Conservation (phyloP, 2,329 filamentous ascomycete species). For the Fusarium chuoi region DNA sequence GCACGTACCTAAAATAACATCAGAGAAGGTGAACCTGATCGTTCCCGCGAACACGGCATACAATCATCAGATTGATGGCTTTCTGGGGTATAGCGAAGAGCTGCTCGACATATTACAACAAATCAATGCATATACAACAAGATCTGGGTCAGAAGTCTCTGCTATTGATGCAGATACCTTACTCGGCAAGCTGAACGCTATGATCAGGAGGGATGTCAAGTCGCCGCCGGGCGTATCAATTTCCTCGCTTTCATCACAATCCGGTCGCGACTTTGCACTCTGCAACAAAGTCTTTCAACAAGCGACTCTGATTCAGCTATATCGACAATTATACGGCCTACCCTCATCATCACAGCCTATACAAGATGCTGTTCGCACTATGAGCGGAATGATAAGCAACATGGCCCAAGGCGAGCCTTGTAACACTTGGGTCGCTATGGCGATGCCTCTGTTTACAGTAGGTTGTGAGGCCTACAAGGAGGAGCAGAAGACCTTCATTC, state of each 20-base stretch:
- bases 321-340: constrained; percentile 37
- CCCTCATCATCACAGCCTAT: constrained; percentile 32
- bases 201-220: constrained; percentile 40
- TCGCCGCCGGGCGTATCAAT: constrained; percentile 35
- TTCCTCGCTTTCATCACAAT: constrained; percentile 35
- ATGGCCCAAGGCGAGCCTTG: constrained; percentile 46
- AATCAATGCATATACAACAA: constrained; percentile 17
- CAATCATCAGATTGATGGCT: constrained; percentile 40
- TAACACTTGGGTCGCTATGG: constrained; percentile 47
- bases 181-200: constrained; percentile 37
- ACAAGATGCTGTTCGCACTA: constrained; percentile 27
- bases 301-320: constrained; percentile 41
- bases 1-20: constrained; percentile 26
- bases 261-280: constrained; percentile 39
- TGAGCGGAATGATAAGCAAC: constrained; percentile 38
- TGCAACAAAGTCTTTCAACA: constrained; percentile 45
- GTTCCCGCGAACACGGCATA: accelerated
- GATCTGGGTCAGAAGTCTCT: neutral
- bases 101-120: constrained; percentile 40
- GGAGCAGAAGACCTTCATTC: constrained; percentile 32
- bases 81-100: constrained; percentile 45
- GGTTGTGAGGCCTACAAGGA: constrained; percentile 42
- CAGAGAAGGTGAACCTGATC: accelerated
- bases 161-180: constrained; percentile 29
- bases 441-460: constrained; percentile 45